Percentiles rank a stretch among this genome's conserved stretches.
Evolutionary conservation across 2,329 filamentous ascomycete genomes (phyloP).

Genomic region (Botryotinia calthae): DNA sequence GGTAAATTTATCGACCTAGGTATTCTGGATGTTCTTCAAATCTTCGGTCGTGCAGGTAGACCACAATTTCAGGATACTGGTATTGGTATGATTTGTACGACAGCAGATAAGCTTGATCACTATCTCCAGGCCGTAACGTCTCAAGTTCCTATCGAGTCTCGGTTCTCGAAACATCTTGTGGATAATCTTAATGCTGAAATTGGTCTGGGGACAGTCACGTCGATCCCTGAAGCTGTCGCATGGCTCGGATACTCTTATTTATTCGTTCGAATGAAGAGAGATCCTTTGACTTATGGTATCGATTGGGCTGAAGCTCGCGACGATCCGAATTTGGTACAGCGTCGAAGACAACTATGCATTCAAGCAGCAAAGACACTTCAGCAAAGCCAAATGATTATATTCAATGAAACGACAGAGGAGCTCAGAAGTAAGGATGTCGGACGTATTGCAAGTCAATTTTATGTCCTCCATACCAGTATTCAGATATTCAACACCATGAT

Average conservation of each 20-base stretch:
- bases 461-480: constrained; percentile 89
- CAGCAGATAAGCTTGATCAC: constrained; percentile 86
- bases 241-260: constrained; percentile 98
- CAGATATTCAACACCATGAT: constrained; percentile 97
- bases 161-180: constrained; percentile 87
- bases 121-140: constrained; percentile 92
- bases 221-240: constrained; percentile 86
- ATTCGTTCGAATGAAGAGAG: constrained; percentile 93
- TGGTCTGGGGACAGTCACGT: constrained; percentile 89
- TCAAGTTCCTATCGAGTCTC: constrained; percentile 96
- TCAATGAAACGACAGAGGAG: constrained; percentile 91
- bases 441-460: constrained; percentile 94
- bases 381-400: constrained; percentile 97
- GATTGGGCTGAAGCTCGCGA: constrained; percentile 89
- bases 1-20: constrained; percentile 96
- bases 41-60: constrained; percentile 95
- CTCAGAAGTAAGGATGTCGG: constrained; percentile 92
- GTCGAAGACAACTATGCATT: constrained; percentile 80
- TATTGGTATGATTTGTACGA: constrained; percentile 97
- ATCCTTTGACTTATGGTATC: constrained; percentile 89
- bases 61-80: constrained; percentile 97
- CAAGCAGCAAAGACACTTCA: constrained; percentile 85
- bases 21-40: constrained; percentile 94
- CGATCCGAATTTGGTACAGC: constrained; percentile 82
- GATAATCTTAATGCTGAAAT: constrained; percentile 98